A percentile compares a stretch with the other conserved stretches of the same genome.
phyloP scores from a whole-genome alignment of 495 filamentous ascomycete species.

The Choiromyces venosus region DNA sequence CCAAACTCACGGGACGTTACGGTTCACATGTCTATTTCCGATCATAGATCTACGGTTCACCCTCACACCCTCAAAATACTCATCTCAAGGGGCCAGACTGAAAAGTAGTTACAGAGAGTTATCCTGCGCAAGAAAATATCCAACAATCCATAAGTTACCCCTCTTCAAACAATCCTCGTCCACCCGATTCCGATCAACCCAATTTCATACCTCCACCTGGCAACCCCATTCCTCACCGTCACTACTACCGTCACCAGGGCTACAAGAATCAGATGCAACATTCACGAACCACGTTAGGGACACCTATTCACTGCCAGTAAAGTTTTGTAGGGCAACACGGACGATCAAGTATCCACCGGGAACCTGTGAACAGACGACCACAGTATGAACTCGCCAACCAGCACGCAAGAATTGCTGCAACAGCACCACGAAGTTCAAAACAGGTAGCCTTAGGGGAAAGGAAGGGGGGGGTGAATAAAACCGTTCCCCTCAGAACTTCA shows the following conservation, averaged over 20 bases:
- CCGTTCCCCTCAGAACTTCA: background rate
- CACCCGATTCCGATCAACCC: background rate
- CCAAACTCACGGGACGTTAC: background rate
- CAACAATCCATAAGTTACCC: background rate
- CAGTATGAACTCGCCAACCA: background rate
- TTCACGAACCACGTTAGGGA: background rate
- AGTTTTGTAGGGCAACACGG: background rate
- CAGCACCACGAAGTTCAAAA: slow-evolving; percentile 2
- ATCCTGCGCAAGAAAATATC: background rate
- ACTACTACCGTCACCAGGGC: background rate
- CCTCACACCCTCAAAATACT: background rate
- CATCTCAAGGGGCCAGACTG: background rate
- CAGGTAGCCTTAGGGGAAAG: slow-evolving; percentile 1
- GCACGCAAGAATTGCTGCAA: background rate
- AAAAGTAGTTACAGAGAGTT: background rate
- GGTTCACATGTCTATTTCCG: no score
- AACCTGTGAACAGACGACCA: background rate
- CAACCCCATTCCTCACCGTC: background rate
- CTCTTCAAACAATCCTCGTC: background rate
- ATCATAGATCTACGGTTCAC: background rate
- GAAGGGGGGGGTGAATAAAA: background rate
- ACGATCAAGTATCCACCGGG: background rate
- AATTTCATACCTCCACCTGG: background rate
- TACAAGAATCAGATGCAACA: background rate
- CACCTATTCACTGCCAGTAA: background rate